These are phyloP conservation scores for Mayamaea pseudoterrestris DNA, from an alignment of 108 stramenopile genomes.

Conservation along the genomic window DNA sequence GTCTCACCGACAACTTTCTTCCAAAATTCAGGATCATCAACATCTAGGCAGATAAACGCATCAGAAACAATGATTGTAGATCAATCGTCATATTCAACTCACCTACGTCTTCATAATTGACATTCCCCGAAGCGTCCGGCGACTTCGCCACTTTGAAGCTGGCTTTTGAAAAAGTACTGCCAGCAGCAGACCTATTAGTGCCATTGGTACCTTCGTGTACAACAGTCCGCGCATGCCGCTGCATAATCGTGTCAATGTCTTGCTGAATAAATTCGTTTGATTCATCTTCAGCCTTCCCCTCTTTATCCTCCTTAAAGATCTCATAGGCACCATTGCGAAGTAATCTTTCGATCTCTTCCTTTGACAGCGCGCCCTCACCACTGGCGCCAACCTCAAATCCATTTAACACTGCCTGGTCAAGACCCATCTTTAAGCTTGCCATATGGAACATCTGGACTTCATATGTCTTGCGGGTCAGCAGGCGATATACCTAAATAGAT, in stretches of 20 bases:
- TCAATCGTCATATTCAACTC: too few species aligned
- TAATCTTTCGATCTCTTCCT: conserved; percentile 69
- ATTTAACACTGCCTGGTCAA: conserved; percentile 95
- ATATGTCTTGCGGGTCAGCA: conserved; percentile 93
- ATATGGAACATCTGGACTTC: conserved; percentile 98
- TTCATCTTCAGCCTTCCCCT: conserved; percentile 62
- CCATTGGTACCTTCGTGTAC: conserved; percentile 77
- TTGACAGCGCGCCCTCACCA: conserved; percentile 60
- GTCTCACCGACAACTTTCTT: conserved; percentile 70
- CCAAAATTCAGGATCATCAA: conserved; percentile 97
- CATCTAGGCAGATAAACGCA: too few species aligned
- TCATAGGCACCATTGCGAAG: conserved; percentile 85
- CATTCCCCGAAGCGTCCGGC: conserved; percentile 16
- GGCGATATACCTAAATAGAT: conserved; percentile 54
- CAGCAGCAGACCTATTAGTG: conserved; percentile 52
- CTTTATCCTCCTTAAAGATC: conserved; percentile 79
- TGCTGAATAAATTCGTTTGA: conserved; percentile 68
- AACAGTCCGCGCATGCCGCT: conserved; percentile 51
- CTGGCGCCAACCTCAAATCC: conserved; percentile 59
- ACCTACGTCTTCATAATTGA: conserved; percentile 24
- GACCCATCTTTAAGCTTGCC: conserved; percentile 94
- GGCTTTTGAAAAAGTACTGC: conserved; percentile 89
- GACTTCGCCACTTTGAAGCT: conserved; percentile 62
- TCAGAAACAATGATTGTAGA: too few species aligned
- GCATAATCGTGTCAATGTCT: conserved; percentile 83